Conservation (phyloP, 169 alveolate genomes). For the Sarcocystis neurona region DNA sequence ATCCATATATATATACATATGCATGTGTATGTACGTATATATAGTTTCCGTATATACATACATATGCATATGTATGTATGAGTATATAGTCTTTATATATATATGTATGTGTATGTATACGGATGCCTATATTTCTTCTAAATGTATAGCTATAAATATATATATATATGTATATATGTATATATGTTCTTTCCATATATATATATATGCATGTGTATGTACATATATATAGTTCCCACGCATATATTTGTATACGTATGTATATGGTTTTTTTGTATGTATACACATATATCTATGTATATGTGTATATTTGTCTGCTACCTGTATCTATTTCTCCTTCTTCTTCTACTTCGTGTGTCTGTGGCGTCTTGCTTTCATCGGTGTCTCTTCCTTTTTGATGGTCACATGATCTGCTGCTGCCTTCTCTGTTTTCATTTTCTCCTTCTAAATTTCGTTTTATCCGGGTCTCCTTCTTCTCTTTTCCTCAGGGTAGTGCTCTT, state of each 20-base stretch:
- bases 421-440: not conserved
- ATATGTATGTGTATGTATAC: not conserved
- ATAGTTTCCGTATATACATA: not conserved
- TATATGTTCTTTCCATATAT: too few relatives aligned
- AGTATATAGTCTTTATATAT: not conserved
- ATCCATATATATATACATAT: too few relatives aligned
- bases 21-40: not conserved
- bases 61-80: not conserved
- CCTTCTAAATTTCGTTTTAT: not conserved
- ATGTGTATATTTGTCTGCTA: not conserved
- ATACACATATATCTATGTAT: not conserved
- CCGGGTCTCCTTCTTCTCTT: not conserved
- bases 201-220: not conserved
- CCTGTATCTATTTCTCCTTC: not conserved
- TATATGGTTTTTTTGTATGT: too few relatives aligned
- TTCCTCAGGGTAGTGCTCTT: not conserved
- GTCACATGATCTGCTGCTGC: too few relatives aligned
- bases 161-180: too few relatives aligned
- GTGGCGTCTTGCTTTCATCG: not conserved
- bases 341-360: not conserved
- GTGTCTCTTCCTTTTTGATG: not conserved
- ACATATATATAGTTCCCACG: not conserved
- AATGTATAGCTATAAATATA: not conserved
- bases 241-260: not conserved
- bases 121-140: not conserved